Percentiles rank a stretch among this genome's conserved stretches.
These are phyloP conservation scores for Lolium rigidum DNA, from an alignment of 176 grass and related monocot genomes.

Conservation along the genomic window DNA sequence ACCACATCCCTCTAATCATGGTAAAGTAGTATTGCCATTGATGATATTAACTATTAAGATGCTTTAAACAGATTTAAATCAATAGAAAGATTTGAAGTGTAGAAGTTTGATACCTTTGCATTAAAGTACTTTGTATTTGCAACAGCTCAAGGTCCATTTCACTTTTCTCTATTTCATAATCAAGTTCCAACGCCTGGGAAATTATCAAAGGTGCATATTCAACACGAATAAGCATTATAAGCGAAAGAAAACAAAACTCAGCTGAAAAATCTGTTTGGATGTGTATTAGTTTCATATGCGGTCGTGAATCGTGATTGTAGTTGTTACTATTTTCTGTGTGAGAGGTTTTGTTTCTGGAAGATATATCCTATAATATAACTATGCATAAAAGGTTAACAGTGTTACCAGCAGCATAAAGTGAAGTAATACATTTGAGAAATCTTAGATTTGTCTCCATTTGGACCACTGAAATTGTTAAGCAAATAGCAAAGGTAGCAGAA, in stretches of 20 bases:
- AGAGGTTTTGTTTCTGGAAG: conserved; percentile 24
- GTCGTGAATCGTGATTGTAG: background rate
- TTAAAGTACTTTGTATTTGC: conserved; percentile 48
- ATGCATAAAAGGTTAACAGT: background rate
- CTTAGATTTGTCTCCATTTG: conserved; percentile 18
- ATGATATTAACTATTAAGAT: conserved; percentile 33
- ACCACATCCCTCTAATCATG: background rate
- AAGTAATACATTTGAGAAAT: background rate
- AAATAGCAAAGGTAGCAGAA: background rate
- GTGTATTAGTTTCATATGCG: conserved; percentile 4
- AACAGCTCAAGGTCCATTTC: conserved; percentile 52
- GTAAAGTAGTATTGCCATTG: conserved; percentile 16
- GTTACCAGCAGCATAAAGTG: background rate
- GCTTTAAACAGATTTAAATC: conserved; percentile 13
- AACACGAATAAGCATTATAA: conserved; percentile 11
- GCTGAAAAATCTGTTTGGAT: conserved; percentile 1
- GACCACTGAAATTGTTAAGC: background rate
- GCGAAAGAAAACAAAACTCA: background rate
- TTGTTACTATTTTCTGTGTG: conserved; percentile 11
- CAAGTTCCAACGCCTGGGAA: conserved; percentile 60
- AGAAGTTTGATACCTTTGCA: conserved; percentile 58
- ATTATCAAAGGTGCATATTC: background rate
- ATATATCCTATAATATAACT: conserved; percentile 4
- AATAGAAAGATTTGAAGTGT: conserved; percentile 13
- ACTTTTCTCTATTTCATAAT: conserved; percentile 61